Conservation (phyloP, 2,329 filamentous ascomycete genomes). For the Paraconiothyrium sp. region DNA sequence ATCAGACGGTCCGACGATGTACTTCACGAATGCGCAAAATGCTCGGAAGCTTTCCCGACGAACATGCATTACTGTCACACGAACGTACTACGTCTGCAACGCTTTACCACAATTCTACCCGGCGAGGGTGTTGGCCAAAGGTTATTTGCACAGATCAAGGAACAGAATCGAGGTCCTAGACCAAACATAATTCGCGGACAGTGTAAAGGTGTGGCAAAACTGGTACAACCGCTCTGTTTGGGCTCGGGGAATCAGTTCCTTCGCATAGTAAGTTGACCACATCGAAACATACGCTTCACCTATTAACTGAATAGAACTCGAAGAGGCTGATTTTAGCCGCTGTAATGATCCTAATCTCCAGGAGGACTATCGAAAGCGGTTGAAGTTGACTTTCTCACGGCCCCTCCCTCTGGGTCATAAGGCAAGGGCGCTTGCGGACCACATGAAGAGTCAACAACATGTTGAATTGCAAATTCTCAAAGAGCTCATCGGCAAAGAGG, state of each 20-base stretch:
- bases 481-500: background rate
- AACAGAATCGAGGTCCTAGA: background rate
- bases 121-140: background rate
- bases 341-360: background rate
- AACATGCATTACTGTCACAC: background rate
- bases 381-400: background rate
- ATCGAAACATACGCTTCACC: background rate
- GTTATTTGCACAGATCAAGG: background rate
- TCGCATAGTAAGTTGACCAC: background rate
- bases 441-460: background rate
- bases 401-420: background rate
- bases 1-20: background rate
- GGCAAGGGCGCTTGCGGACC: background rate
- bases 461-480: background rate
- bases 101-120: background rate
- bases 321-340: background rate
- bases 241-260: background rate
- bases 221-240: slow-evolving; percentile 1
- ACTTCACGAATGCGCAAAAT: background rate
- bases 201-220: background rate
- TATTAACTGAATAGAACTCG: background rate
- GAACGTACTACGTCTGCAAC: background rate
- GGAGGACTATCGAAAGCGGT: background rate
- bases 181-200: background rate
- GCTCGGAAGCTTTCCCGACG: background rate